These are phyloP conservation scores for Tolypocladium paradoxum DNA, from an alignment of 2,329 filamentous ascomycete species.

Conservation along the genomic window DNA sequence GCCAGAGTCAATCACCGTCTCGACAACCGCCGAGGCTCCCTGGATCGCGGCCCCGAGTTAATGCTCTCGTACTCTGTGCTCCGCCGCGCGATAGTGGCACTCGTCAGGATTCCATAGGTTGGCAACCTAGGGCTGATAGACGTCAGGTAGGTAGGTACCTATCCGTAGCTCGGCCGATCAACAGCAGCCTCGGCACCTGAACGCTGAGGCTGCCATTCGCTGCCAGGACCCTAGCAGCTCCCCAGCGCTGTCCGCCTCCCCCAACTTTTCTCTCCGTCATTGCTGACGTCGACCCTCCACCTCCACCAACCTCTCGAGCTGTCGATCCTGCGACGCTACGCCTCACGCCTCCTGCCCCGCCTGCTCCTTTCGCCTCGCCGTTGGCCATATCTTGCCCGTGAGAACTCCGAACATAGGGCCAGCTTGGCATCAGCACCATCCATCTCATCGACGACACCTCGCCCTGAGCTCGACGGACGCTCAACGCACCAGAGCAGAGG, in stretches of 20 bases:
- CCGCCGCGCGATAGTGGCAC: not conserved
- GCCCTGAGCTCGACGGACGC: not conserved
- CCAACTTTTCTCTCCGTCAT: not conserved
- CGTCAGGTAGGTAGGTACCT: too few species aligned
- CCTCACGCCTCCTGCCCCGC: constrained; percentile 2
- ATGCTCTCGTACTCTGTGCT: not conserved
- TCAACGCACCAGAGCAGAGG: not conserved
- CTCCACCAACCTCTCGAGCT: not conserved
- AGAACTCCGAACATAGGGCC: not conserved
- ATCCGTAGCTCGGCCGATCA: too few species aligned
- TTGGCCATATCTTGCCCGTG: not conserved
- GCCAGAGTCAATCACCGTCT: not conserved
- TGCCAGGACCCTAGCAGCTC: not conserved
- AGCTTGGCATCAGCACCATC: not conserved
- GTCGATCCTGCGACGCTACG: constrained; percentile 5
- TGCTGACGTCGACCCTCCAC: constrained; percentile 4
- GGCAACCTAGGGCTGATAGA: too few species aligned
- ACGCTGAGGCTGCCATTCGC: not conserved
- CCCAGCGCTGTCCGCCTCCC: not conserved
- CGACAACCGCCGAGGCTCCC: not conserved
- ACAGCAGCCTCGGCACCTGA: not conserved
- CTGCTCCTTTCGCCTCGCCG: not conserved
- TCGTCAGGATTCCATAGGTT: too few species aligned
- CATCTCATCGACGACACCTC: not conserved
- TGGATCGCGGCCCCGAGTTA: not conserved